A percentile compares a stretch with the other conserved stretches of the same genome.
phyloP scores from a whole-genome alignment of 768 basidiomycete species.

The Hypsizygus marmoreus region DNA sequence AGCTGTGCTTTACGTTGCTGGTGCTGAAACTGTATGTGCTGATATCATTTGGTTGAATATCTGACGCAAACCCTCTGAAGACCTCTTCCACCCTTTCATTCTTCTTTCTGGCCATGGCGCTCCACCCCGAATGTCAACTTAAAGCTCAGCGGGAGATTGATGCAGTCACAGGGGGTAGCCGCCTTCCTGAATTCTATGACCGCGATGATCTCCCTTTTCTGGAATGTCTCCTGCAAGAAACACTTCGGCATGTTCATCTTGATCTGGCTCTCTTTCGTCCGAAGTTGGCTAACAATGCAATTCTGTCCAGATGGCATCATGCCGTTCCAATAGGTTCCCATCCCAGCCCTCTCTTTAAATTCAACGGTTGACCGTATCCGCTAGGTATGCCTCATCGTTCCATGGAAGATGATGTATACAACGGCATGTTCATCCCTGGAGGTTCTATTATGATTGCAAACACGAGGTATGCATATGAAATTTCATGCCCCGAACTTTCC shows the following conservation, averaged over 20 bases:
- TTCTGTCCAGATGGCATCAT: constrained; percentile 9
- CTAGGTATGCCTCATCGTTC: constrained; percentile 18
- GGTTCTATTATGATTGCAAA: constrained; percentile 17
- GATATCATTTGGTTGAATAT: neutral
- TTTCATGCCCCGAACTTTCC: neutral
- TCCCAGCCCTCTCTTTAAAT: neutral
- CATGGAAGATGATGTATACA: constrained; percentile 19
- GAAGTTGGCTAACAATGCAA: neutral
- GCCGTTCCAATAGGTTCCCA: neutral
- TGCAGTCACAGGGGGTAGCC: constrained; percentile 20
- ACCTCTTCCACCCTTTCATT: constrained; percentile 25
- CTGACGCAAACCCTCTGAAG: constrained; percentile 4
- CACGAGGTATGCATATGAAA: constrained; percentile 5
- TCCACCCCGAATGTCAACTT: constrained; percentile 26
- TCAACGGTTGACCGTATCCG: too few relatives aligned
- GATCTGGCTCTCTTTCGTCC: neutral
- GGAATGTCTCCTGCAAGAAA: constrained; percentile 19
- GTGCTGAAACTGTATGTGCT: constrained; percentile 15
- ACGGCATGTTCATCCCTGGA: constrained; percentile 16
- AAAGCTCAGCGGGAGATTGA: constrained; percentile 32
- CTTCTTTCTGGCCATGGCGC: constrained; percentile 29
- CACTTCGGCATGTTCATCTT: constrained; percentile 9
- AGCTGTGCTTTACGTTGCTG: constrained; percentile 11
- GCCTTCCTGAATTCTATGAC: constrained; percentile 28
- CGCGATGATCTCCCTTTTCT: constrained; percentile 23